Conservation (phyloP, 2,329 filamentous ascomycete species). For the Colletotrichum destructivum region DNA sequence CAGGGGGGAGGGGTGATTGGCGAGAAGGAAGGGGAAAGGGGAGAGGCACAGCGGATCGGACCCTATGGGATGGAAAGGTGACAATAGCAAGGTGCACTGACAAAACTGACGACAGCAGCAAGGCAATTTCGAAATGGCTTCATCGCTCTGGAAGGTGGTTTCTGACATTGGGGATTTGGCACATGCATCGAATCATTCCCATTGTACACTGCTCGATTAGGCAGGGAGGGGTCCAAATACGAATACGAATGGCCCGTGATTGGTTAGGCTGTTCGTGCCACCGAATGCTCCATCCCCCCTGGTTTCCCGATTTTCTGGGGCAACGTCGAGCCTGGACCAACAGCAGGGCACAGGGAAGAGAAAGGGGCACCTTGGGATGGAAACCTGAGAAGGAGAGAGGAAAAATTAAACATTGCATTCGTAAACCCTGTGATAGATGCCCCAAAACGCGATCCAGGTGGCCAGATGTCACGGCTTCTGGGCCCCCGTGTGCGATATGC, state of each 20-base stretch:
- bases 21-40: background rate
- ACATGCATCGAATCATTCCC: conserved; percentile 39
- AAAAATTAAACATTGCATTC: background rate
- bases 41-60: background rate
- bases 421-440: conserved; percentile 17
- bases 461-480: conserved; percentile 28
- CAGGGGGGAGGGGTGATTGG: conserved; percentile 12
- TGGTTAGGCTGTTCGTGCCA: conserved; percentile 29
- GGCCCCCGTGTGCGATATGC: conserved; percentile 24
- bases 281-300: conserved; percentile 24
- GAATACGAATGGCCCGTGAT: conserved; percentile 42
- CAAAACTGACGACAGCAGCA: conserved; percentile 23
- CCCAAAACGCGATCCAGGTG: conserved; percentile 10
- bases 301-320: conserved; percentile 32
- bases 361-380: background rate
- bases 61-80: background rate
- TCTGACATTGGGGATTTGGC: conserved; percentile 20
- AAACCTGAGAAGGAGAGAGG: background rate
- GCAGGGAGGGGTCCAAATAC: conserved; percentile 35
- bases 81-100: conserved; percentile 3
- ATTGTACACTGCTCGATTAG: conserved; percentile 30
- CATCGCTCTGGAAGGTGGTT: conserved; percentile 35
- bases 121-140: conserved; percentile 36
- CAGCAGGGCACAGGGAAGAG: background rate
- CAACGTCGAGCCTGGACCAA: conserved; percentile 26